phyloP scores from a whole-genome alignment of 2,329 filamentous ascomycete species.

The Xylaria sp. region DNA sequence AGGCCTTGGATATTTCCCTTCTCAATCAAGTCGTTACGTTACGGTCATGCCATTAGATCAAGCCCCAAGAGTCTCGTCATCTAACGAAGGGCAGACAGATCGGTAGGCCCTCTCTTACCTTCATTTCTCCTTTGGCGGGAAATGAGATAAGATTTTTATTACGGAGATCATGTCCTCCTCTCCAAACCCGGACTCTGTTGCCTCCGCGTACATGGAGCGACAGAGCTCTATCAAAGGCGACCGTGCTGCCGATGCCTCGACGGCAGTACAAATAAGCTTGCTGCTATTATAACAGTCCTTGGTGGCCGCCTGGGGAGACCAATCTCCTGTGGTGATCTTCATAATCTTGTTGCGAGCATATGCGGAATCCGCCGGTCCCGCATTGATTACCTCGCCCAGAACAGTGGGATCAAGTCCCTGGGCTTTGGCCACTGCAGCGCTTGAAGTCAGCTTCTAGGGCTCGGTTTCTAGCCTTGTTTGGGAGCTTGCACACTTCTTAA shows the following conservation, averaged over 20 bases:
- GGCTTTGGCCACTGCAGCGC: constrained; percentile 43
- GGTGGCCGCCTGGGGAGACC: constrained; percentile 48
- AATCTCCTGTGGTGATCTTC: constrained; percentile 49
- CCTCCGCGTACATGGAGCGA: constrained; percentile 43
- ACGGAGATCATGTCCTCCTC: constrained; percentile 50
- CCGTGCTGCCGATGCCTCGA: constrained; percentile 33
- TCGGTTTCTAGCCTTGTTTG: not conserved
- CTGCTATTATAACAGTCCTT: constrained; percentile 51
- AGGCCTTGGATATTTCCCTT: not conserved
- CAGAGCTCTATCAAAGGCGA: constrained; percentile 44
- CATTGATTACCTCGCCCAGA: constrained; percentile 48
- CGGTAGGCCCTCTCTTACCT: not conserved
- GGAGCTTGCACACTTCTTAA: not conserved
- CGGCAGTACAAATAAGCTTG: constrained; percentile 46
- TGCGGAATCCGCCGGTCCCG: constrained; percentile 49
- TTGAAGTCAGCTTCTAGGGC: not conserved
- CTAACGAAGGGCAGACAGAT: not conserved
- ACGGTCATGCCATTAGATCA: not conserved
- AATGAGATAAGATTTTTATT: constrained; percentile 33
- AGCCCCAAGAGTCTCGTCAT: not conserved
- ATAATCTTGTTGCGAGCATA: constrained; percentile 48
- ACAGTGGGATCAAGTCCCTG: constrained; percentile 50
- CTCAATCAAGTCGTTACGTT: not conserved
- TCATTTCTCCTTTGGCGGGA: not conserved
- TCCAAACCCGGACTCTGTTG: constrained; percentile 38